Conservation (phyloP, 2,329 filamentous ascomycete genomes). For the Furcasterigmium sp. region DNA sequence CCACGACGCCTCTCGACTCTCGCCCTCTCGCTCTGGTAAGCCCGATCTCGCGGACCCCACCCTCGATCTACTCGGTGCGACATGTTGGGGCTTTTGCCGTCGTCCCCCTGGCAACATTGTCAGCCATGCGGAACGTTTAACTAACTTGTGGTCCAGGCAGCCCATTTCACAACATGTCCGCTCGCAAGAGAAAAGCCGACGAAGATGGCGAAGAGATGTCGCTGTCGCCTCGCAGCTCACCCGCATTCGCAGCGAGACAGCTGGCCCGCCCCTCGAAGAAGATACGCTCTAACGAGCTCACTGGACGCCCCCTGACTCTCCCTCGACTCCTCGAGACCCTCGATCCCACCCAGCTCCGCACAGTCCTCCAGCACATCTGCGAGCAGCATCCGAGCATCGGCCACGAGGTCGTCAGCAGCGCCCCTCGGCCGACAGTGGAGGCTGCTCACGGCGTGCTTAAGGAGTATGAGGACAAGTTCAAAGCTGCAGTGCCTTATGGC, state of each 20-base stretch:
- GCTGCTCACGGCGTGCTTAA: conserved; percentile 75
- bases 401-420: conserved; percentile 75
- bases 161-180: conserved; percentile 47
- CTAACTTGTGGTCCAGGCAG: conserved; percentile 6
- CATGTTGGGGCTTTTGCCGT: background rate
- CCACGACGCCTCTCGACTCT: conserved; percentile 49
- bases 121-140: conserved; percentile 6
- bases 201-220: conserved; percentile 86
- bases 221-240: conserved; percentile 79
- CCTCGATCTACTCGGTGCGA: conserved; percentile 21
- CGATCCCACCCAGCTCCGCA: conserved; percentile 76
- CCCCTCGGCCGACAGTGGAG: conserved; percentile 79
- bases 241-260: conserved; percentile 64
- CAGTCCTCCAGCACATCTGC: conserved; percentile 85
- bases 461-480: conserved; percentile 75
- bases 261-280: conserved; percentile 64
- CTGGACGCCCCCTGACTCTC: conserved; percentile 49
- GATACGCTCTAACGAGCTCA: conserved; percentile 57
- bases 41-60: too few relatives aligned
- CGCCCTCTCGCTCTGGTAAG: conserved; percentile 52
- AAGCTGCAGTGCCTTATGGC: conserved; percentile 78
- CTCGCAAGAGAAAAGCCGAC: conserved; percentile 80
- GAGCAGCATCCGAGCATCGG: conserved; percentile 82
- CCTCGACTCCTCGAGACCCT: conserved; percentile 89
- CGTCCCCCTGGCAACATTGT: background rate